Conservation (phyloP, 257 asterid genomes). For the Solanum raphanifolium region DNA sequence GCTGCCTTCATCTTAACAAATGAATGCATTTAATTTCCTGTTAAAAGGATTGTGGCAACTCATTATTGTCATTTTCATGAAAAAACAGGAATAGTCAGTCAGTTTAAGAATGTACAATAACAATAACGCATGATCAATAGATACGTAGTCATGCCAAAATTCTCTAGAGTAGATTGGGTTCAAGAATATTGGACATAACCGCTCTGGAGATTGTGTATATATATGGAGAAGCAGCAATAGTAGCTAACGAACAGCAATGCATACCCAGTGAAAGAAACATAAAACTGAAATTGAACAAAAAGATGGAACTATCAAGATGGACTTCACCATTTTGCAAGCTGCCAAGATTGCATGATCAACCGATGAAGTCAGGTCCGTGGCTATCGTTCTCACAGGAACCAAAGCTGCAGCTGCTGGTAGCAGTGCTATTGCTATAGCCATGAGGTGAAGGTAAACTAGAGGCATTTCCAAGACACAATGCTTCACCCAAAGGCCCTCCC, state of each 20-base stretch:
- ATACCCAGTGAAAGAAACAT: background rate
- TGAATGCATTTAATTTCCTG: background rate
- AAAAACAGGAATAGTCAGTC: background rate
- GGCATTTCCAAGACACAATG: conserved; percentile 42
- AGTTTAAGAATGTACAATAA: background rate
- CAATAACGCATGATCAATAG: background rate
- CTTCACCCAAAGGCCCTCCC: conserved; percentile 80
- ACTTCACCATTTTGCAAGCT: background rate
- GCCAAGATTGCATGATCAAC: background rate
- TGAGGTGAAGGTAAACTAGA: conserved; percentile 22
- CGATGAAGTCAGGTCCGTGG: conserved; percentile 20
- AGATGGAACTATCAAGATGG: background rate
- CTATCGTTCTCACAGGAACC: conserved; percentile 11
- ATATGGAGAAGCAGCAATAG: background rate
- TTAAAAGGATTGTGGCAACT: background rate
- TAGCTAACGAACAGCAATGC: background rate
- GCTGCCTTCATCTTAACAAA: background rate
- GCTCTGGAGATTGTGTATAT: background rate
- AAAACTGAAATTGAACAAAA: background rate
- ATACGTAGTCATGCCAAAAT: background rate
- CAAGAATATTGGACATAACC: background rate
- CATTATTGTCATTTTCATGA: background rate
- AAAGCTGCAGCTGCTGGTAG: conserved; percentile 40
- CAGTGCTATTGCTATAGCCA: conserved; percentile 21
- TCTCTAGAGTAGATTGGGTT: background rate